Conservation (phyloP, 163 green algal species). For the Trebouxia gelatinosa region DNA sequence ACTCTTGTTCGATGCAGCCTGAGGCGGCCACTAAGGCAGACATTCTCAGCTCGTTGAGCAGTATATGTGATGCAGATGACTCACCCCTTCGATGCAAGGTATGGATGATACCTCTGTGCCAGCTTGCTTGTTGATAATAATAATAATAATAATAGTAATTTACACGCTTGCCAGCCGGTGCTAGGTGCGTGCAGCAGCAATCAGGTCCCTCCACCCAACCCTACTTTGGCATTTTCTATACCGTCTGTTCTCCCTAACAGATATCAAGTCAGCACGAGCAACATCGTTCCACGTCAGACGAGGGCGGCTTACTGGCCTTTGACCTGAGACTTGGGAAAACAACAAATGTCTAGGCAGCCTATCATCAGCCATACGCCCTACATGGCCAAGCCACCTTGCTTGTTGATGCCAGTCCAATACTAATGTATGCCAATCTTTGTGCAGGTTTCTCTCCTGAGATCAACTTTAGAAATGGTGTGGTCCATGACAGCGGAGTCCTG, state of each 20-base stretch:
- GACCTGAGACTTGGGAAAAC: background rate
- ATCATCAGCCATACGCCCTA: background rate
- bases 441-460: conserved; percentile 2
- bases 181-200: no score
- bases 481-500: background rate
- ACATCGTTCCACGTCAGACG: background rate
- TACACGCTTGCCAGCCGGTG: no score
- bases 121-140: no score
- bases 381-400: background rate
- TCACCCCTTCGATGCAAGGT: background rate
- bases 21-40: background rate
- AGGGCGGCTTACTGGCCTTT: background rate
- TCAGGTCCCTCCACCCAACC: no score
- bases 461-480: background rate
- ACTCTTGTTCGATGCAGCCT: background rate
- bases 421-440: background rate
- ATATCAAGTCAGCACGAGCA: background rate
- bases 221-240: no score
- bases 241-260: no score
- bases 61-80: background rate
- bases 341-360: background rate
- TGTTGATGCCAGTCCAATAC: background rate
- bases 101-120: background rate
- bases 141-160: no score
- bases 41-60: background rate